Evolutionary conservation across 2,329 filamentous ascomycete species (phyloP).

Genomic region (Fusarium caatingaense): DNA sequence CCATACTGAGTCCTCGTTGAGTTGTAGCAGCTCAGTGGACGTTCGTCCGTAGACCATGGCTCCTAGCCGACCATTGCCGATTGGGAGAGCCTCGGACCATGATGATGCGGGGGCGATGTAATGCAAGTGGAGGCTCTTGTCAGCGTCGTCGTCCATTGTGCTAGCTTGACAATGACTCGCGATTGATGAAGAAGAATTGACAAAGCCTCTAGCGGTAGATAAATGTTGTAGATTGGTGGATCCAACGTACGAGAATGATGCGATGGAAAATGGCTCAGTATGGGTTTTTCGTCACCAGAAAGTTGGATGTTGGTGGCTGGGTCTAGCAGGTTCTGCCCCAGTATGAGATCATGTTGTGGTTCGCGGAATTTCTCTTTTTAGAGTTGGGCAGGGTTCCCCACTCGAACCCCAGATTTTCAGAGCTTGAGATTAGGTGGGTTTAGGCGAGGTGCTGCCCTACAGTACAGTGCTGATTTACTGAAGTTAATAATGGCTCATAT

Average conservation of each 20-base stretch:
- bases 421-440: neutral
- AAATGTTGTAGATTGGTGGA: neutral
- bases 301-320: neutral
- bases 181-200: neutral
- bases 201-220: neutral
- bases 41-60: conserved; percentile 58
- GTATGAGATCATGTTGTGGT: neutral
- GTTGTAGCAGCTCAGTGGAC: conserved; percentile 53
- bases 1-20: conserved; percentile 63
- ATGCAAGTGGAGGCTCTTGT: conserved; percentile 35
- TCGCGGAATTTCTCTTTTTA: neutral
- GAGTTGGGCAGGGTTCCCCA: conserved; percentile 7
- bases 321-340: neutral
- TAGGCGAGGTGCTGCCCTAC: neutral
- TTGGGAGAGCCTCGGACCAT: conserved; percentile 55
- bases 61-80: conserved; percentile 60
- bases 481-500: too few species aligned
- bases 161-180: neutral
- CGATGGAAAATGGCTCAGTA: neutral
- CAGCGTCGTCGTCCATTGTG: conserved; percentile 10
- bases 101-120: conserved; percentile 41
- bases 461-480: neutral
- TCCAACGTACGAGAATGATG: neutral
- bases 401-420: neutral
- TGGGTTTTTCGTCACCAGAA: neutral